Base-by-base conservation (phyloP, 2,329 filamentous ascomycete genomes). In the Graphilbum fragrans region DNA sequence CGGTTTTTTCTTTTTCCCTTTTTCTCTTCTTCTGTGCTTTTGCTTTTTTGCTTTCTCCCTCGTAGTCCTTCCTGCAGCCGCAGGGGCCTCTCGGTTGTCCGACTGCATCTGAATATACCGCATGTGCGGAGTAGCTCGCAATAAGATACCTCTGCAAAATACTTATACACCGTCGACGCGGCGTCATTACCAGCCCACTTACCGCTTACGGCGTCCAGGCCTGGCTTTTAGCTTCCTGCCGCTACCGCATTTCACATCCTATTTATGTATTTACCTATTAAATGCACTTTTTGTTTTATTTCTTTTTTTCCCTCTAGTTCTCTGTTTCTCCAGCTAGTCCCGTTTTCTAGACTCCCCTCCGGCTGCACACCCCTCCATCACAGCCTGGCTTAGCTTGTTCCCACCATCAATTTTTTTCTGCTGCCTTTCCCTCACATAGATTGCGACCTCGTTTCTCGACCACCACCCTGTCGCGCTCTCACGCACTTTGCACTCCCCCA, bases 361-460 rank as follows among this genome's bases (percentile, higher is more conserved):
- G 7, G 7, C 23, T 27, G n/a, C 29, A 16, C 29, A 31, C 29
- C 29, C 29, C 29, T 31, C 29, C 29, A 31, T 31, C 29, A 31
- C 23, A 27, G 23, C 23, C 23, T 27, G 14, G 29, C 29, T 31
- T 31, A 31, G 29, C 29, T 34, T 17, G 11, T n/a, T 5, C 32
- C 32, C 32, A 14, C 35, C 35, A 34, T 18, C 11, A 5, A 18
- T 18, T 34, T 34, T 34, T 34, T 34, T 19, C 14, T n/a, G 14
- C 25, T 8, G 5, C 22, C 36, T 19, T n/a, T 17, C 35, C 19
- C 23, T 37, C 35, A 35, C 35, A 25, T 29, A 38, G 44, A 46
- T 41, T 47, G 43, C 43, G 37, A 46, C 41, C 46, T 47, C 39
- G 39, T 44, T 42, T 32, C 31, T 37, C 42, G 33, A 39, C 34